Base-by-base conservation (phyloP, 2,329 filamentous ascomycete species). In the Diaporthe citrichinensis region DNA sequence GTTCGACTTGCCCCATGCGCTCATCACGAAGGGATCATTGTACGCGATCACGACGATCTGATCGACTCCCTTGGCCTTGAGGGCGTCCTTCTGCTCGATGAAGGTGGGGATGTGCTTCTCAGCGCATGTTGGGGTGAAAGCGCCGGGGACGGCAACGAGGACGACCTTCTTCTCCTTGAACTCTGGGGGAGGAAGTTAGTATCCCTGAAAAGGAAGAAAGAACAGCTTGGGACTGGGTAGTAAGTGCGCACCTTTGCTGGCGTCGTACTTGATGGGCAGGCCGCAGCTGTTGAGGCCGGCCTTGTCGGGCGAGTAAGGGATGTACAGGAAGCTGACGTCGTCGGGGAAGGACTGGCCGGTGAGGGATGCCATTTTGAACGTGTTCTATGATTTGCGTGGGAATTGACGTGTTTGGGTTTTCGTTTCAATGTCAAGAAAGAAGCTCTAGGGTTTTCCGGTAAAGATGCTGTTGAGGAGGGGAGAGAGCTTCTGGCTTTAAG, bases 1-100 rank as follows among this genome's bases (percentile, higher is more conserved):
- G 86, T 97, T 96, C 82, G 95, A 95, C 90, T 98, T 98, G 86
- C 92, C 93, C 94, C 94, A 97, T 73, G 94, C 95, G 80, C 92
- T 93, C 94, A 96, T 96, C 84, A 98, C 95, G 83, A 89, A 97
- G 78, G 92, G 88, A 86, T 98, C 95, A 86, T 98, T 98, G 88
- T 88, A 93, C 76, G 95, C 94, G 81, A 97, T 93, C 82, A 97
- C 91, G 79, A 95, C 90, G 81, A 98, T 91, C 78, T 93, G 85
- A 85, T 98, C 95, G 79, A 97, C 94, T 80, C 94, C 95, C 90
- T 96, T 96, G 82, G 87, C 87, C 87, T 92, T 92, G 85, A 97
- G 88, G 82, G 93, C 88, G 72, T 90, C 87, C 79, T 93, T 86
- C 84, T 94, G 93, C 84, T 90, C 86, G 80, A 96, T 90, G 90